A percentile compares a stretch with the other conserved stretches of the same genome.
Conservation (phyloP, 495 filamentous ascomycete genomes). For the Emericellopsis terricola region DNA sequence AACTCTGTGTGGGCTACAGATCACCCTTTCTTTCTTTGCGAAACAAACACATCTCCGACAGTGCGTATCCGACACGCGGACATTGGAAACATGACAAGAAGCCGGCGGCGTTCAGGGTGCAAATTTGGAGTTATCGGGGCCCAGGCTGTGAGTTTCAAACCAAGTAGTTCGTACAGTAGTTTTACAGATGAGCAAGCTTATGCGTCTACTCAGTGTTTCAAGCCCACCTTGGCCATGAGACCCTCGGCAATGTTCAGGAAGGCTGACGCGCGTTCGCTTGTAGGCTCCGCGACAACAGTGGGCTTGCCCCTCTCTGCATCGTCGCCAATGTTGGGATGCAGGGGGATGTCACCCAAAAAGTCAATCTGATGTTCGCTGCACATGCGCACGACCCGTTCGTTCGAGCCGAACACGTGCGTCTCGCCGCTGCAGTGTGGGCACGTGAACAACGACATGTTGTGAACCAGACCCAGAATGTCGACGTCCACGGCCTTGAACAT, state of each 20-base stretch:
- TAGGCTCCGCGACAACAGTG: conserved; percentile 73
- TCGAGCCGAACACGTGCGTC: conserved; percentile 62
- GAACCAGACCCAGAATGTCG: conserved; percentile 67
- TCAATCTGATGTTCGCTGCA: conserved; percentile 44
- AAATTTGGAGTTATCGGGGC: too few species aligned
- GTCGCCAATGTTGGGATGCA: conserved; percentile 71
- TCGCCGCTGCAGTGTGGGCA: conserved; percentile 60
- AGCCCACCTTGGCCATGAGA: conserved; percentile 33
- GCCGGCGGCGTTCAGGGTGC: too few species aligned
- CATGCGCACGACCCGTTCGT: conserved; percentile 24
- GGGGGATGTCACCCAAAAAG: conserved; percentile 74
- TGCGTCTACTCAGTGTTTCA: conserved; percentile 28
- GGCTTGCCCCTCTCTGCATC: conserved; percentile 82
- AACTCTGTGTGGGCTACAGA: conserved; percentile 3
- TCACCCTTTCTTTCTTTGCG: too few species aligned
- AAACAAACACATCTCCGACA: too few species aligned
- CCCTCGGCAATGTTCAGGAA: conserved; percentile 53
- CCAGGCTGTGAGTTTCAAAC: too few species aligned
- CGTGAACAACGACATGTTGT: conserved; percentile 82
- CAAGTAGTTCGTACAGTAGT: too few species aligned
- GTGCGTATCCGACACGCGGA: too few species aligned
- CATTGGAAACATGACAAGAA: too few species aligned
- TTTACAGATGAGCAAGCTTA: conserved; percentile 65
- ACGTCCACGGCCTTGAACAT: conserved; percentile 82
- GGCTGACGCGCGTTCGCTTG: conserved; percentile 46